Conservation (phyloP, 2,329 filamentous ascomycete genomes). For the Zymoseptoria passerinii region DNA sequence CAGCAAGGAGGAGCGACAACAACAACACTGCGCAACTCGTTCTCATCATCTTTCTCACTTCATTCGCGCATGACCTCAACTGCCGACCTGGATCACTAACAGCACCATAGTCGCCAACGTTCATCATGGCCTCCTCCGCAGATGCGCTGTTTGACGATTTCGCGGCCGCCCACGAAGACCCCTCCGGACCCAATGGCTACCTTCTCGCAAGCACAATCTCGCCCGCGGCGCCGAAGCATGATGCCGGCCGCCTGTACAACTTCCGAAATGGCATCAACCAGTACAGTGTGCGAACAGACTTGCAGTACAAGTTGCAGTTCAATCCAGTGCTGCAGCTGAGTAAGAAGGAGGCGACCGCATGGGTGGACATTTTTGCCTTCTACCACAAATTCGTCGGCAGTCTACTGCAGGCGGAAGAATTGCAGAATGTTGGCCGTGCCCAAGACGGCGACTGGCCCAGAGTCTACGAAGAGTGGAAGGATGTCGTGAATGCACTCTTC, state of each 20-base stretch:
- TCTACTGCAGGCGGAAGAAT: conserved; percentile 58
- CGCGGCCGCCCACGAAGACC: conserved; percentile 54
- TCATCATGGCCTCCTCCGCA: conserved; percentile 28
- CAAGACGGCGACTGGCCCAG: conserved; percentile 60
- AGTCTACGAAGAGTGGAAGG: conserved; percentile 84
- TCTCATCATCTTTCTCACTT: not conserved
- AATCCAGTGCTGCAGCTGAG: conserved; percentile 38
- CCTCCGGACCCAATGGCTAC: conserved; percentile 63
- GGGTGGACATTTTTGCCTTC: conserved; percentile 73
- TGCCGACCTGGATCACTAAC: not conserved
- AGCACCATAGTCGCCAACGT: not conserved
- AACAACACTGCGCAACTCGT: not conserved
- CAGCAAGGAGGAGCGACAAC: not conserved
- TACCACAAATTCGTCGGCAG: conserved; percentile 79
- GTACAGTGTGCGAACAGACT: conserved; percentile 57
- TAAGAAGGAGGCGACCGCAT: conserved; percentile 61
- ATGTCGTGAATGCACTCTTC: conserved; percentile 66
- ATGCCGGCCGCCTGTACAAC: conserved; percentile 57
- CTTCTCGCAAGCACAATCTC: conserved; percentile 65
- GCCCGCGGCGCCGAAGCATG: conserved; percentile 55
- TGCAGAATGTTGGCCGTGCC: conserved; percentile 35
- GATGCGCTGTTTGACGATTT: conserved; percentile 67
- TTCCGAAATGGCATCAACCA: conserved; percentile 65
- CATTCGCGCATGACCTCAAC: not conserved
- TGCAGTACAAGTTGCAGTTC: conserved; percentile 63